phyloP scores from a whole-genome alignment of 345 rosid genomes.

The Arabidopsis arenosa region DNA sequence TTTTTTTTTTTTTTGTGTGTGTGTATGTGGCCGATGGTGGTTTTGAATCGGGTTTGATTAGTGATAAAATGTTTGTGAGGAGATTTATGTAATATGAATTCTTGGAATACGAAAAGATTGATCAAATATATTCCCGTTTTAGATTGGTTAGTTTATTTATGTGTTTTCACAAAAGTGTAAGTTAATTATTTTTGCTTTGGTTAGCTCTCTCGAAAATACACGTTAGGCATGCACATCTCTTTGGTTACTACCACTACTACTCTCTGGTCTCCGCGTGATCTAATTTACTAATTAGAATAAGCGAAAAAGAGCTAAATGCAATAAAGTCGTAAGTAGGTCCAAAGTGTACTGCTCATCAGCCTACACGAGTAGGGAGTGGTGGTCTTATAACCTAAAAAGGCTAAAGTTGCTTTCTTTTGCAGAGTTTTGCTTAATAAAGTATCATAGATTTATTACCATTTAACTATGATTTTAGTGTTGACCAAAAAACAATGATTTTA shows the following conservation, averaged over 20 bases:
- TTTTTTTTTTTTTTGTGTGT: not conserved
- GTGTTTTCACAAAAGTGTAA: not conserved
- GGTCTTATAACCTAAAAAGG: constrained; percentile 28
- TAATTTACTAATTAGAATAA: constrained; percentile 4
- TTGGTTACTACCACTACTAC: not conserved
- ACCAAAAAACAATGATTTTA: constrained; percentile 29
- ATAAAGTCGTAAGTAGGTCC: constrained; percentile 43
- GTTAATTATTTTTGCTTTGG: not conserved
- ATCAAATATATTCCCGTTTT: not conserved
- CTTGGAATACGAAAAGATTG: not conserved
- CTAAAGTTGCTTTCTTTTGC: constrained; percentile 38
- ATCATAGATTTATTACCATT: constrained; percentile 17
- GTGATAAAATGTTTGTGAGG: not conserved
- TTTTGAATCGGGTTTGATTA: not conserved
- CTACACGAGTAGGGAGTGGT: constrained; percentile 29
- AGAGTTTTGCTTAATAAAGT: constrained; percentile 21
- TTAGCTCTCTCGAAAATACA: not conserved
- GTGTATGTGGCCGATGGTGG: not conserved
- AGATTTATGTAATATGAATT: not conserved
- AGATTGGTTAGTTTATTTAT: no score
- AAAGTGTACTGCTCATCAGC: constrained; percentile 30
- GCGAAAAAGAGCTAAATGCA: constrained; percentile 25
- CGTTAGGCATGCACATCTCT: constrained; percentile 15
- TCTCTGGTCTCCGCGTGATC: constrained; percentile 33
- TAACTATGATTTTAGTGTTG: constrained; percentile 36